These are phyloP conservation scores for Sporisorium scitamineum DNA, from an alignment of 1,284 basidiomycete genomes.

Conservation along the genomic window DNA sequence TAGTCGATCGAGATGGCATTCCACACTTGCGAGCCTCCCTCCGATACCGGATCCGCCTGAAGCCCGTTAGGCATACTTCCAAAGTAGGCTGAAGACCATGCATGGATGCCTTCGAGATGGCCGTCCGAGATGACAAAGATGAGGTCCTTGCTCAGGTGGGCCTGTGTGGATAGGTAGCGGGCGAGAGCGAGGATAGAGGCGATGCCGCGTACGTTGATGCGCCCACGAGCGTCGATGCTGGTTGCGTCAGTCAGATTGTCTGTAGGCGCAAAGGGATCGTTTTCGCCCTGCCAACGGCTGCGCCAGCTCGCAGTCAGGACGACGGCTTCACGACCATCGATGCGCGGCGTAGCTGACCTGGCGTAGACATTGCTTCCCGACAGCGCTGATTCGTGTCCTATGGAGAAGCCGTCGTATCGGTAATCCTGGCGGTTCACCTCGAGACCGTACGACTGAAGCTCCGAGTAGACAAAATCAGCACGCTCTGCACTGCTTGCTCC, in stretches of 20 bases:
- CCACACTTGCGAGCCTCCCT: slow-evolving; percentile 74
- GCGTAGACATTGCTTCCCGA: slow-evolving; percentile 85
- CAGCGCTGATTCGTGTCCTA: background rate
- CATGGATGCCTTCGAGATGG: slow-evolving; percentile 89
- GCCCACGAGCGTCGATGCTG: slow-evolving; percentile 65
- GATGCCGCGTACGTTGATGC: slow-evolving; percentile 86
- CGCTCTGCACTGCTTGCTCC: slow-evolving; percentile 28
- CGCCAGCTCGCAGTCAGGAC: slow-evolving; percentile 70
- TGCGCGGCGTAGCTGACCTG: slow-evolving; percentile 82
- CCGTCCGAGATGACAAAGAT: slow-evolving; percentile 90
- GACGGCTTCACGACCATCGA: slow-evolving; percentile 86
- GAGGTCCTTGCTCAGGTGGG: slow-evolving; percentile 75
- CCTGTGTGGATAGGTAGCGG: slow-evolving; percentile 76
- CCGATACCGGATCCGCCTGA: slow-evolving; percentile 74
- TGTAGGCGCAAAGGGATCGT: slow-evolving; percentile 30
- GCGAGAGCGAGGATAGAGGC: slow-evolving; percentile 85
- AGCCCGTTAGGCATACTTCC: slow-evolving; percentile 77
- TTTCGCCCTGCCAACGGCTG: slow-evolving; percentile 41
- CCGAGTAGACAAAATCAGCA: slow-evolving; percentile 43
- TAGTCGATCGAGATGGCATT: slow-evolving; percentile 94
- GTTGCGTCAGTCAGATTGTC: slow-evolving; percentile 9
- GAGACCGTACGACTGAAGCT: slow-evolving; percentile 58
- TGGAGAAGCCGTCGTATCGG: background rate
- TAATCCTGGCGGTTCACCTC: slow-evolving; percentile 37
- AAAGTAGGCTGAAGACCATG: slow-evolving; percentile 88